Evolutionary conservation across 2,329 filamentous ascomycete species (phyloP).

Genomic region (Xylariaceae sp.): DNA sequence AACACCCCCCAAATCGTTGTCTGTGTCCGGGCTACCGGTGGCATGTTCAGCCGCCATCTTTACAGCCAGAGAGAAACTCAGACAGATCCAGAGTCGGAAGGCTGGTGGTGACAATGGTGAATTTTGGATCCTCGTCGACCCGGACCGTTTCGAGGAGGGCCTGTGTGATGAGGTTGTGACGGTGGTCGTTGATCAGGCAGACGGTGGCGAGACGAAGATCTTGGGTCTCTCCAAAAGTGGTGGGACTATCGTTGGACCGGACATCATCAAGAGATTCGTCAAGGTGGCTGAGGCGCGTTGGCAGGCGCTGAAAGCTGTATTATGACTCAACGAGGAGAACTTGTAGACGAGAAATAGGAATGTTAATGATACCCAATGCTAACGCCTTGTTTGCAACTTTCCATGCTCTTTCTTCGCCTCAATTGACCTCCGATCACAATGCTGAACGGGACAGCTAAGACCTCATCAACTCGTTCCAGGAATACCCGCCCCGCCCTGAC

Average conservation of each 20-base stretch:
- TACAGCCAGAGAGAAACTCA: constrained; percentile 54
- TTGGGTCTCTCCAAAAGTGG: constrained; percentile 79
- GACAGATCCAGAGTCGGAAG: constrained; percentile 34
- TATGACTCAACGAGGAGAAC: too few relatives aligned
- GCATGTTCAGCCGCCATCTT: constrained; percentile 78
- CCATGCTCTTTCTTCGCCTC: too few relatives aligned
- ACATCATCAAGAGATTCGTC: constrained; percentile 58
- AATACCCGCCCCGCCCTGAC: too few relatives aligned
- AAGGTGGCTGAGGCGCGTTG: constrained; percentile 61
- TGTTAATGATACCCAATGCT: too few relatives aligned
- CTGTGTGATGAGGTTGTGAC: constrained; percentile 81
- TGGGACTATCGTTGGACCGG: constrained; percentile 64
- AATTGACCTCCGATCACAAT: too few relatives aligned
- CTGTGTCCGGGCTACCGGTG: constrained; percentile 64
- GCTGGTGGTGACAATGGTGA: constrained; percentile 35
- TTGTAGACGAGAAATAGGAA: too few relatives aligned
- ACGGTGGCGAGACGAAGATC: constrained; percentile 52
- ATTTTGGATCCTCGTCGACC: constrained; percentile 80
- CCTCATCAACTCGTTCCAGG: too few relatives aligned
- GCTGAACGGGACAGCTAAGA: too few relatives aligned
- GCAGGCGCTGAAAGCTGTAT: constrained; percentile 43
- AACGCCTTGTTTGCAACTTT: too few relatives aligned
- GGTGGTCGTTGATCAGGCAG: constrained; percentile 66
- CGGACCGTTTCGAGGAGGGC: constrained; percentile 84
- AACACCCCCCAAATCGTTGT: constrained; percentile 51